Base-by-base conservation (phyloP, 2,329 filamentous ascomycete species). In the Ophiostoma pallidulum region DNA sequence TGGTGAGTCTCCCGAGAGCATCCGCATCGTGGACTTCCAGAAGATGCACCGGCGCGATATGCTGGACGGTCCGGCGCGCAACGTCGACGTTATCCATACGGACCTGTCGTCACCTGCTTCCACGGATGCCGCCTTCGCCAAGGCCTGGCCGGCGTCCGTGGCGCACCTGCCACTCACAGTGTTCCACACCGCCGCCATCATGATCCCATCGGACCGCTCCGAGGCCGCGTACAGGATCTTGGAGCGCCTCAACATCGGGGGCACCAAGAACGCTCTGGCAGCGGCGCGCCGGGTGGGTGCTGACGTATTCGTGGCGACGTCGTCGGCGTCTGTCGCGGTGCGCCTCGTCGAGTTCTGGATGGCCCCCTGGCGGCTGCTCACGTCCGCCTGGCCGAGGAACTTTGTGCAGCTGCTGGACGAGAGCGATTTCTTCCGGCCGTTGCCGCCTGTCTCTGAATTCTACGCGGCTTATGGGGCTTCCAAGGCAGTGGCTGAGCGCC, bases 131-230 rank as follows among this genome's bases (percentile, higher is more conserved):
- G 70, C 70, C 6, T 73, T 75, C 46, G 51, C 60, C 13, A 60
- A 64, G 42, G 62, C 66, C 22, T 74, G 72, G 72, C 60, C 65
- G 1, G 33, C 55, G 3, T 53, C 56, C 7, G 61, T 66, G 4
- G 60, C 65, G 20, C 43, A 61, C n/a, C 59, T 69, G 3, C 69
- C 71, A 3, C 59, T 75, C 7, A 74, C 71, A 7, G 71, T 74
- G 13, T 72, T 71, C 54, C 71, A 75, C 58, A 72, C 55, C 3
- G 72, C 71, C 9, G 72, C 72, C 4, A 59, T 67, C 24, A 75
- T 75, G 45, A 58, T 66, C 7, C 60, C 68, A 0, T 62, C 61
- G 0, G 70, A 74, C 39, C 67, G 72, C 31, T 63, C 65, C 16
- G 54, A 58, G 51, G 58, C 59, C 3, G 65, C 66, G 18, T 68